These are phyloP conservation scores for Fomitopsis palustris DNA, from an alignment of 1,284 basidiomycete genomes.

Conservation along the genomic window DNA sequence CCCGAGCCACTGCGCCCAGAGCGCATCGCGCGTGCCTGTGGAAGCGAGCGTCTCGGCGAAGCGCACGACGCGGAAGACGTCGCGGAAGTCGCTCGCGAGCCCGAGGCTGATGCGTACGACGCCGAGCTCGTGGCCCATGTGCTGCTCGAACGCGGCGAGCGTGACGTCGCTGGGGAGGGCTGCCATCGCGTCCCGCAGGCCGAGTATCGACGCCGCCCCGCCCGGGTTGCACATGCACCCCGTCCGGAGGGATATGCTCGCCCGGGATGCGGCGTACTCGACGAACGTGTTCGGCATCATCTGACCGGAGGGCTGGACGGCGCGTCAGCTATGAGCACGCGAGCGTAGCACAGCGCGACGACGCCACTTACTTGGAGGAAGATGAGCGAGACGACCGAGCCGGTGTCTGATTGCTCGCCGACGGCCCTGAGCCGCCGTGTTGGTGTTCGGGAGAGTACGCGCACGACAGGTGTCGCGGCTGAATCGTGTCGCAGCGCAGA, in stretches of 20 bases:
- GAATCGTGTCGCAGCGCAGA: conserved; percentile 54
- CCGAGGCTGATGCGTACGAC: conserved; percentile 75
- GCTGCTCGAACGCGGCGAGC: conserved; percentile 55
- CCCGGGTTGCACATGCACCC: conserved; percentile 87
- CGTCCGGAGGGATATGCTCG: conserved; percentile 70
- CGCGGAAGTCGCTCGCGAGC: conserved; percentile 69
- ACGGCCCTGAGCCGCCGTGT: conserved; percentile 45
- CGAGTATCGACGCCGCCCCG: conserved; percentile 67
- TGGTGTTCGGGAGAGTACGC: conserved; percentile 60
- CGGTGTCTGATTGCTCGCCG: conserved; percentile 64
- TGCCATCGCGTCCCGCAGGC: conserved; percentile 66
- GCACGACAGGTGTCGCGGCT: conserved; percentile 53
- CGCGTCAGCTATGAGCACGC: background rate
- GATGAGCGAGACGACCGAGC: conserved; percentile 60
- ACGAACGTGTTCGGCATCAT: conserved; percentile 69
- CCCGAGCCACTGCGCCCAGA: conserved; percentile 31
- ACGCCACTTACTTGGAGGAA: conserved; percentile 54
- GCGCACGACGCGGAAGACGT: conserved; percentile 65
- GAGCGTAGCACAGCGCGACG: conserved; percentile 3
- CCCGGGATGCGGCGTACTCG: conserved; percentile 60
- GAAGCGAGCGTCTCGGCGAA: conserved; percentile 50
- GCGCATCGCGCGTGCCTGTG: conserved; percentile 35
- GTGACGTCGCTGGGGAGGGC: conserved; percentile 55
- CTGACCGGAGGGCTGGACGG: conserved; percentile 52
- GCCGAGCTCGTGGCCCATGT: conserved; percentile 64